phyloP scores from a whole-genome alignment of 768 basidiomycete genomes.

The Lactarius pseudohatsudake region DNA sequence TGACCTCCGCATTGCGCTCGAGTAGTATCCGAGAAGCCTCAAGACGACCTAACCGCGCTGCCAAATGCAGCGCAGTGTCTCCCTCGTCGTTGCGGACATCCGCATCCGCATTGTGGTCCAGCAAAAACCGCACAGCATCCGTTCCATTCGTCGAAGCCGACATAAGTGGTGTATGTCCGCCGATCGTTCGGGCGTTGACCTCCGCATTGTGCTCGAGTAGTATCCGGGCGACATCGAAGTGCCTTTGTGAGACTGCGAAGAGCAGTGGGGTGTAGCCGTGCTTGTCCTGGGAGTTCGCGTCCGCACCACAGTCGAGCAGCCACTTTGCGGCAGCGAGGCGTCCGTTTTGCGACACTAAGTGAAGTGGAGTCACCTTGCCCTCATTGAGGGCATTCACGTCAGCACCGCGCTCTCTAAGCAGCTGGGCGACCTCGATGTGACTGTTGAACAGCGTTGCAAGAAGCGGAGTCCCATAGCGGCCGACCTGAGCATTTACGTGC shows the following conservation, averaged over 20 bases:
- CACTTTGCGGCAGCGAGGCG: background rate
- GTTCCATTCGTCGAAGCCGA: background rate
- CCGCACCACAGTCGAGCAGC: background rate
- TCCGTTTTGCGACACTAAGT: background rate
- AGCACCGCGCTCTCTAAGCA: background rate
- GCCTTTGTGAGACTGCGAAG: rapidly evolving
- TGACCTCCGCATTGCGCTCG: background rate
- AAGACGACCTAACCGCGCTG: background rate
- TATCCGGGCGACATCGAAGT: background rate
- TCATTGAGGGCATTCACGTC: background rate
- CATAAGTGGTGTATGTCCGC: background rate
- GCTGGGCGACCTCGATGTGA: background rate
- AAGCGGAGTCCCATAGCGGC: background rate
- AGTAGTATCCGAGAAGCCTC: background rate
- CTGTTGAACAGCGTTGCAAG: background rate
- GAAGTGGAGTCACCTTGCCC: background rate
- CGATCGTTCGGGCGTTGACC: background rate
- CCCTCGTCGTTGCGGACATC: background rate
- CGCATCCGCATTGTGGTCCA: background rate
- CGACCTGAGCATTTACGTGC: background rate
- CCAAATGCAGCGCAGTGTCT: background rate
- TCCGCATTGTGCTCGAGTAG: background rate
- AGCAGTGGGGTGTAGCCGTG: background rate
- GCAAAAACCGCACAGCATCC: background rate
- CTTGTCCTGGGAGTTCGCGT: background rate